Base-by-base conservation (phyloP, 208 protist species). In the Wallacemonas sp. region DNA sequence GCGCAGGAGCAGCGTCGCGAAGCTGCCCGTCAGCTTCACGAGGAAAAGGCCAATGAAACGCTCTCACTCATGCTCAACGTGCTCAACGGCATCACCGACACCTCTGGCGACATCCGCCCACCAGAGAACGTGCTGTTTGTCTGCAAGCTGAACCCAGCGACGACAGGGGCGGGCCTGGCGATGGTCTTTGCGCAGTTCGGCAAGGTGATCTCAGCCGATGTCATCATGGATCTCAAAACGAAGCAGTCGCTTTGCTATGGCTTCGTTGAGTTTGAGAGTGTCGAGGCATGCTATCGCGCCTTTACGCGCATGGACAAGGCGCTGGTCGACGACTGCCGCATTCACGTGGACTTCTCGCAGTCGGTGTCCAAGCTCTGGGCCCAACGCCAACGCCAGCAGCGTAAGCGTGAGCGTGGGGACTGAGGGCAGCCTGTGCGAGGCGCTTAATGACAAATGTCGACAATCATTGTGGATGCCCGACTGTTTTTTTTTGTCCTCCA, bases 61-160 rank as follows among this genome's bases (percentile, higher is more conserved):
- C 67, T 81, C 1, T 61, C 76, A 12, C 63, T 99, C 38, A 91
- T 99, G 71, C 78, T 99, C 16, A 96, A 98, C 41, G 93, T 99
- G 62, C 67, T 99, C 8, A 97, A 98, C 39, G 98, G 98, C 36
- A 68, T 99, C 14, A 94, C 97, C 0, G 89, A 98, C 65, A 87
- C 90, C 0, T 47, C 74, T 1, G 83, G 78, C 17, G 97, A 99
- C 26, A 64, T 99, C 6, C 84, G 83, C 58, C 98, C 99, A 8
- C 96, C 97, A 0, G 98, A 99, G 19, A 99, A 99, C 68, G 98
- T 99, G 1, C 86, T 99, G 16, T 99, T 99, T 74, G 97, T 99
- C 19, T 99, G 98, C 83, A 98, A 98, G 81, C 83, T 99, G 27
- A 99, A 99, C 72, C 97, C 98, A 0, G 72, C 92, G 12, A 99